These are phyloP conservation scores for Aspergillus viridinutans DNA, from an alignment of 2,329 filamentous ascomycete species.

Conservation along the genomic window DNA sequence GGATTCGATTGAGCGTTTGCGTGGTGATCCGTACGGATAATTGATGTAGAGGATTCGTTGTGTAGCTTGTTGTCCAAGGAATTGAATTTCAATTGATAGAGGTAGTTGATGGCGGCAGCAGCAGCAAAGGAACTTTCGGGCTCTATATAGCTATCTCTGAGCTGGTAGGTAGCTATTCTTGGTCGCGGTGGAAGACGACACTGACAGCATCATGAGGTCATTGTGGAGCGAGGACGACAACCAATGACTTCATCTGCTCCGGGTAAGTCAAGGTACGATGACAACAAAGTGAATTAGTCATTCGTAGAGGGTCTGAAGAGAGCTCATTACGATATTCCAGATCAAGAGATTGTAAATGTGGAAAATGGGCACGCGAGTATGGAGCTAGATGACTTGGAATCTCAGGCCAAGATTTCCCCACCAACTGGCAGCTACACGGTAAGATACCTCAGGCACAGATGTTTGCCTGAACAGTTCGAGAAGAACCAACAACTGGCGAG, in stretches of 20 bases:
- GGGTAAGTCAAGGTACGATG: background rate
- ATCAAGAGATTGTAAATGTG: background rate
- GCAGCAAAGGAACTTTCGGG: background rate
- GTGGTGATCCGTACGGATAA: background rate
- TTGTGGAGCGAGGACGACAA: conserved; percentile 10
- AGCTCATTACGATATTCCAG: background rate
- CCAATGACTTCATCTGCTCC: conserved; percentile 25
- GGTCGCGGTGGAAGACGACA: background rate
- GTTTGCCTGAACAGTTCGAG: too few species aligned
- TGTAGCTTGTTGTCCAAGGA: background rate
- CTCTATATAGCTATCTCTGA: conserved; percentile 2
- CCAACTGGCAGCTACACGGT: background rate
- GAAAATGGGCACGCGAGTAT: background rate
- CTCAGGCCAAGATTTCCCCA: background rate
- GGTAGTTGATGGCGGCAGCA: background rate
- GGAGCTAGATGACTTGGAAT: background rate
- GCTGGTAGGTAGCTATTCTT: background rate
- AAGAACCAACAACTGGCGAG: background rate
- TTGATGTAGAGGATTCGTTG: background rate
- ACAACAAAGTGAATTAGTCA: background rate
- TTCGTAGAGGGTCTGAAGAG: background rate
- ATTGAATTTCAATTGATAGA: too few species aligned
- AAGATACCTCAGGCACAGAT: background rate
- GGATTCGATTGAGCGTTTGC: background rate
- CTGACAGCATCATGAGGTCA: conserved; percentile 34